Evolutionary conservation across 768 basidiomycete species (phyloP).

Genomic region (Trametes maxima): DNA sequence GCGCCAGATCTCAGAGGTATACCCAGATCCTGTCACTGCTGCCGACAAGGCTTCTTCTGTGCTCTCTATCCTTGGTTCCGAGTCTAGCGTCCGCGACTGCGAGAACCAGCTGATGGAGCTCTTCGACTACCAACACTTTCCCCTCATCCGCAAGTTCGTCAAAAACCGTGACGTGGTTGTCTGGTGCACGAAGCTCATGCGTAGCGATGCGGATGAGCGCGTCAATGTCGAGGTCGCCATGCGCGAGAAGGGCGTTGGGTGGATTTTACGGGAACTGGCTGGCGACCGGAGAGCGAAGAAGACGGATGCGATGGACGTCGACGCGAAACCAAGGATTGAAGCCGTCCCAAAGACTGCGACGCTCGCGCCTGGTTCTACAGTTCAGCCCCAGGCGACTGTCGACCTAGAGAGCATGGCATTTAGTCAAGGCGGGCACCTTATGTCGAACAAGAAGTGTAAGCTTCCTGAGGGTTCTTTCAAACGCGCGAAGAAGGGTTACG

Average conservation of each 20-base stretch:
- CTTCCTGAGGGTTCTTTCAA: slow-evolving; percentile 98
- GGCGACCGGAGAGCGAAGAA: slow-evolving; percentile 74
- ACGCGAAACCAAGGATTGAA: slow-evolving; percentile 50
- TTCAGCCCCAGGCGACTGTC: slow-evolving; percentile 82
- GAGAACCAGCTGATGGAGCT: slow-evolving; percentile 97
- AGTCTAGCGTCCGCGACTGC: slow-evolving; percentile 85
- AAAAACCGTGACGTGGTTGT: slow-evolving; percentile 96
- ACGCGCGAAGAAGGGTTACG: slow-evolving; percentile 93
- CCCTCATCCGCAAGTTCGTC: slow-evolving; percentile 85
- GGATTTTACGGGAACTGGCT: slow-evolving; percentile 88
- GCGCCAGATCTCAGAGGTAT: slow-evolving; percentile 86
- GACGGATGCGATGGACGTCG: slow-evolving; percentile 78
- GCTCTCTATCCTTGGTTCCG: slow-evolving; percentile 82
- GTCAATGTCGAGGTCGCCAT: slow-evolving; percentile 96
- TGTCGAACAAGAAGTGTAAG: slow-evolving; percentile 99
- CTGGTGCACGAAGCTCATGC: slow-evolving; percentile 96
- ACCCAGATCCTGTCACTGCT: slow-evolving; percentile 92
- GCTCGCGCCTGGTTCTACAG: slow-evolving; percentile 81
- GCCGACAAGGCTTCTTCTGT: slow-evolving; percentile 88
- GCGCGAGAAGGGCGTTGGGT: slow-evolving; percentile 95
- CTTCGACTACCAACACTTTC: slow-evolving; percentile 91
- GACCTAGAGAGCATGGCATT: slow-evolving; percentile 97
- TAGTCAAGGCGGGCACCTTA: slow-evolving; percentile 92
- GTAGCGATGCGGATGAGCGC: slow-evolving; percentile 84
- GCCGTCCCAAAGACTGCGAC: slow-evolving; percentile 80